phyloP scores from a whole-genome alignment of 2,329 filamentous ascomycete genomes.

The Dothideomycetidae sp. region DNA sequence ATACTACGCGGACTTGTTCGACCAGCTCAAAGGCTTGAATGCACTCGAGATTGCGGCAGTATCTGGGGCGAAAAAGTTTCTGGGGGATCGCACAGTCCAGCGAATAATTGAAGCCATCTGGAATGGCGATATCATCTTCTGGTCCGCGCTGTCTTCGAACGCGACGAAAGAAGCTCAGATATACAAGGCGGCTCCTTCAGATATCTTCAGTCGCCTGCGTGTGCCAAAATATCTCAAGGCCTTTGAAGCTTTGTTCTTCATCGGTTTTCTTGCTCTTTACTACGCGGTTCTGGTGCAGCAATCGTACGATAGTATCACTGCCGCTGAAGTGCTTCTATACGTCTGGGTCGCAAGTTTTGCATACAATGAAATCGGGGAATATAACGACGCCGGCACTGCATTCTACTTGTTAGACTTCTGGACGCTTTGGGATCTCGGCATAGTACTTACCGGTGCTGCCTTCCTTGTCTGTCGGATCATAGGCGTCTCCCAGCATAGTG shows the following conservation, averaged over 20 bases:
- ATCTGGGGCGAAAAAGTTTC: conserved; percentile 68
- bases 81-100: conserved; percentile 67
- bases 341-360: conserved; percentile 78
- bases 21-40: conserved; percentile 64
- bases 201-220: conserved; percentile 60
- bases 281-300: conserved; percentile 73
- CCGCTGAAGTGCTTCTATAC: conserved; percentile 59
- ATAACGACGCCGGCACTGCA: conserved; percentile 69
- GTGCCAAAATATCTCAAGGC: conserved; percentile 75
- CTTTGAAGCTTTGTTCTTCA: conserved; percentile 72
- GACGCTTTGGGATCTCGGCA: conserved; percentile 47
- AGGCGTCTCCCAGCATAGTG: conserved; percentile 47
- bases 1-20: conserved; percentile 41
- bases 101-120: conserved; percentile 74
- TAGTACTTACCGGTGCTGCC: conserved; percentile 25
- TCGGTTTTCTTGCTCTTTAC: conserved; percentile 62
- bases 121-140: conserved; percentile 77
- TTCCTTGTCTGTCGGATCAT: conserved; percentile 43
- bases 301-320: conserved; percentile 45
- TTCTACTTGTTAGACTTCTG: conserved; percentile 78
- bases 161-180: conserved; percentile 62
- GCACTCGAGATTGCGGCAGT: conserved; percentile 77
- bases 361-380: conserved; percentile 65
- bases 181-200: conserved; percentile 52
- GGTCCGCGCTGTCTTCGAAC: conserved; percentile 61